phyloP scores from a whole-genome alignment of 106 monocot genomes.

The Dendrobium huoshanense region DNA sequence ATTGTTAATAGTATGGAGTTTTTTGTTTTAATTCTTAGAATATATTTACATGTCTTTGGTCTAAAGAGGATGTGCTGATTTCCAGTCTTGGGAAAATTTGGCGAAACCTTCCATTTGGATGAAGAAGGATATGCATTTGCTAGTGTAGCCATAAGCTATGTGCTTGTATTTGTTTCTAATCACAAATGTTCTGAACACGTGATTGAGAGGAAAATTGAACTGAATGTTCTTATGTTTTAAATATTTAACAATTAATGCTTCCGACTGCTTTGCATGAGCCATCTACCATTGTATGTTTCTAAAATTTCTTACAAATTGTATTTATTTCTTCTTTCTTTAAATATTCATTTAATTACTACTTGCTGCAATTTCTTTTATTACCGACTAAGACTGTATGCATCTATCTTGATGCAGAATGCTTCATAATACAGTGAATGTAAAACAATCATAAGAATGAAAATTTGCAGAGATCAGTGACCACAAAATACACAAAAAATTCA shows the following conservation, averaged over 20 bases:
- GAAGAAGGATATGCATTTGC: not conserved
- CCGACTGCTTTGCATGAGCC: not conserved
- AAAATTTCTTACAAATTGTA: too few species aligned
- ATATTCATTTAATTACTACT: too few species aligned
- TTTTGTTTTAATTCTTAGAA: not conserved
- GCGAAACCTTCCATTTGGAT: not conserved
- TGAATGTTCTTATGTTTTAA: not conserved
- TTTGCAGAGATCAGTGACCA: too few species aligned
- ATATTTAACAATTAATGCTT: not conserved
- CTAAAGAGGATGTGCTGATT: not conserved
- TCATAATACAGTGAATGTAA: too few species aligned
- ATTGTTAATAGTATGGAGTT: too few species aligned
- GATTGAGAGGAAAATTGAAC: not conserved
- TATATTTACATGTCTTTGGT: not conserved
- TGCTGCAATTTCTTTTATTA: too few species aligned
- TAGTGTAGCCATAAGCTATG: not conserved
- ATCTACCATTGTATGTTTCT: not conserved
- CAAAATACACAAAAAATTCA: too few species aligned
- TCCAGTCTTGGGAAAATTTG: not conserved
- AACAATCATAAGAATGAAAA: too few species aligned
- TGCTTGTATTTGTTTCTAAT: not conserved
- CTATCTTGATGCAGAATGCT: too few species aligned
- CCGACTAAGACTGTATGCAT: too few species aligned
- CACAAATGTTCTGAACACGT: not conserved
- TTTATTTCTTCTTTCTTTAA: too few species aligned